These are phyloP conservation scores for Hypoxylon sp. DNA, from an alignment of 2,329 filamentous ascomycete species.

Conservation along the genomic window DNA sequence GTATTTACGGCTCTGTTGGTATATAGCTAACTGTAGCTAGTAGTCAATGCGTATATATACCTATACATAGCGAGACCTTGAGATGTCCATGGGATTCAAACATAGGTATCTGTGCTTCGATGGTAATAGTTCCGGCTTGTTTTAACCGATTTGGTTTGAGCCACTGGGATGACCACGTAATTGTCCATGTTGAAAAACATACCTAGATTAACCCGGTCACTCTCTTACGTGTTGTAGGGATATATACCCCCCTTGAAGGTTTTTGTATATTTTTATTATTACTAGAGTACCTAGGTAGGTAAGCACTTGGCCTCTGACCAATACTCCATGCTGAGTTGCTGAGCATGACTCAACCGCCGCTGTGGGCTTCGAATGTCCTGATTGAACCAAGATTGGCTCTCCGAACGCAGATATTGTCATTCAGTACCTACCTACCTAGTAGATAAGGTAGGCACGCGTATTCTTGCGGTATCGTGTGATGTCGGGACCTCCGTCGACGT, in stretches of 20 bases:
- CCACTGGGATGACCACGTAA: neutral
- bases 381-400: neutral
- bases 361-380: neutral
- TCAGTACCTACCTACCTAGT: too few species aligned
- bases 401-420: too few species aligned
- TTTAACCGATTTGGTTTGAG: too few species aligned
- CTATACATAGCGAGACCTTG: slow-evolving; percentile 2
- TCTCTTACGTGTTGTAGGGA: neutral
- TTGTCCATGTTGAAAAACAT: neutral
- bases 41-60: neutral
- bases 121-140: neutral
- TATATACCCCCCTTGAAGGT: neutral
- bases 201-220: neutral
- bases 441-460: neutral
- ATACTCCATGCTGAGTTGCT: neutral
- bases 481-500: neutral
- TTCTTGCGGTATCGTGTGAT: neutral
- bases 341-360: neutral
- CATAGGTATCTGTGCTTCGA: neutral
- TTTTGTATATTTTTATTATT: neutral
- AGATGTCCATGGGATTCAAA: neutral
- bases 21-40: neutral
- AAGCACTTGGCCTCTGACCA: neutral
- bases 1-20: neutral
- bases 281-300: too few species aligned